phyloP scores from a whole-genome alignment of 495 filamentous ascomycete species.

The Pyrenula massariospora region DNA sequence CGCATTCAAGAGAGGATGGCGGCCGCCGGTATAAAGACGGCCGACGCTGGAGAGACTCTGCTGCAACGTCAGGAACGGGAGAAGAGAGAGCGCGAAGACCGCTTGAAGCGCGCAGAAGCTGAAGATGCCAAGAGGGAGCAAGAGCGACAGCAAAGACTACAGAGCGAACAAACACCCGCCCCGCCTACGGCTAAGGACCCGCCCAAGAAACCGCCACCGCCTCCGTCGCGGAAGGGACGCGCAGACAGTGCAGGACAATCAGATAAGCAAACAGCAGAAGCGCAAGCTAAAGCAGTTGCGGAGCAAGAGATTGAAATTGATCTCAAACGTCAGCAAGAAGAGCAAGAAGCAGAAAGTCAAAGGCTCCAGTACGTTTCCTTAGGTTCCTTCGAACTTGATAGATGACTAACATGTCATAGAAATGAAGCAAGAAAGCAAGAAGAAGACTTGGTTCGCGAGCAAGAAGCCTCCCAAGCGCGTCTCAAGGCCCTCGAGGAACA shows the following conservation, averaged over 20 bases:
- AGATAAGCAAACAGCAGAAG: slow-evolving; percentile 46
- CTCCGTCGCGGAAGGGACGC: slow-evolving; percentile 62
- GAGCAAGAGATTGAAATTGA: slow-evolving; percentile 29
- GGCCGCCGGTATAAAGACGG: slow-evolving; percentile 78
- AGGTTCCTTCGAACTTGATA: not conserved
- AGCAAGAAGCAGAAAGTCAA: slow-evolving; percentile 60
- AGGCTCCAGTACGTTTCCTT: slow-evolving; percentile 67
- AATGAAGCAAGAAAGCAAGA: slow-evolving; percentile 65
- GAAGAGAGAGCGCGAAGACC: slow-evolving; percentile 73
- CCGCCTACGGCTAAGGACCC: slow-evolving; percentile 36
- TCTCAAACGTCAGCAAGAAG: slow-evolving; percentile 58
- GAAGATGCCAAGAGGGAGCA: slow-evolving; percentile 87
- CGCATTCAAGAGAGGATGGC: slow-evolving; percentile 97
- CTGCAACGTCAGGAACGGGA: slow-evolving; percentile 83
- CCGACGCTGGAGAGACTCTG: slow-evolving; percentile 59
- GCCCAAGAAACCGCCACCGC: slow-evolving; percentile 73
- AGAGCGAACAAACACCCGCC: slow-evolving; percentile 65
- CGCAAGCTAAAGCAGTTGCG: slow-evolving; percentile 36
- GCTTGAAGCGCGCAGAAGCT: slow-evolving; percentile 79
- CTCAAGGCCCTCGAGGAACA: slow-evolving; percentile 86
- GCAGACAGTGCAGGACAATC: slow-evolving; percentile 49
- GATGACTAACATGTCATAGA: slow-evolving; percentile 34
- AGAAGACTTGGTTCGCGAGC: slow-evolving; percentile 65
- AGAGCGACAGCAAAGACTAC: slow-evolving; percentile 74
- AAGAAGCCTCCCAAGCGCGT: slow-evolving; percentile 69